These are phyloP conservation scores for Neurospora terricola DNA, from an alignment of 495 filamentous ascomycete species.

Conservation along the genomic window DNA sequence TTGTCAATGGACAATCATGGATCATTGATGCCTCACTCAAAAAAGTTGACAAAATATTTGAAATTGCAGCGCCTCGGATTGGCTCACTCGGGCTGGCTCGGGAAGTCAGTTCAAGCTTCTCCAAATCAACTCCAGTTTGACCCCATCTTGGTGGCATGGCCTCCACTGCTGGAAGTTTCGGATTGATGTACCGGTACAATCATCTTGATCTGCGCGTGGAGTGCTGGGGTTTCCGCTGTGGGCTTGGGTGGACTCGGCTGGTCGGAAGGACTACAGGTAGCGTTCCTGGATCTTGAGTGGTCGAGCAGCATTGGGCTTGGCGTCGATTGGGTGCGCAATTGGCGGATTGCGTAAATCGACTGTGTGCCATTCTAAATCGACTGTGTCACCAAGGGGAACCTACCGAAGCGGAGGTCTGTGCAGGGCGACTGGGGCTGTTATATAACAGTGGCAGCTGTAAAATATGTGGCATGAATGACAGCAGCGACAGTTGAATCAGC, in stretches of 20 bases:
- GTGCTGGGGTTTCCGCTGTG: constrained; percentile 20
- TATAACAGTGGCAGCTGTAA: too few relatives aligned
- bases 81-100: not conserved
- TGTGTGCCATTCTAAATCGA: too few relatives aligned
- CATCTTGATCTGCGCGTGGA: constrained; percentile 4
- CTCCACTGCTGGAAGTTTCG: not conserved
- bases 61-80: not conserved
- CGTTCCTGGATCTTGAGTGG: constrained; percentile 1
- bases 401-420: too few relatives aligned
- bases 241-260: constrained; percentile 6
- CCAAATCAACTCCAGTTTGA: not conserved
- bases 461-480: too few relatives aligned
- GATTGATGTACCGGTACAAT: constrained; percentile 16
- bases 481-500: too few relatives aligned
- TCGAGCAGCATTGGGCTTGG: not conserved
- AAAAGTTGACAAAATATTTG: not conserved
- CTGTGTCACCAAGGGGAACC: too few relatives aligned
- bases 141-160: not conserved
- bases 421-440: too few relatives aligned
- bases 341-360: not conserved
- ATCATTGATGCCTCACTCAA: not conserved
- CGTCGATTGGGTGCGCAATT: not conserved
- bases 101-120: not conserved
- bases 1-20: not conserved
- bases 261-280: constrained; percentile 10